These are phyloP conservation scores for Aulographum hederae DNA, from an alignment of 2,329 filamentous ascomycete species.

Conservation along the genomic window DNA sequence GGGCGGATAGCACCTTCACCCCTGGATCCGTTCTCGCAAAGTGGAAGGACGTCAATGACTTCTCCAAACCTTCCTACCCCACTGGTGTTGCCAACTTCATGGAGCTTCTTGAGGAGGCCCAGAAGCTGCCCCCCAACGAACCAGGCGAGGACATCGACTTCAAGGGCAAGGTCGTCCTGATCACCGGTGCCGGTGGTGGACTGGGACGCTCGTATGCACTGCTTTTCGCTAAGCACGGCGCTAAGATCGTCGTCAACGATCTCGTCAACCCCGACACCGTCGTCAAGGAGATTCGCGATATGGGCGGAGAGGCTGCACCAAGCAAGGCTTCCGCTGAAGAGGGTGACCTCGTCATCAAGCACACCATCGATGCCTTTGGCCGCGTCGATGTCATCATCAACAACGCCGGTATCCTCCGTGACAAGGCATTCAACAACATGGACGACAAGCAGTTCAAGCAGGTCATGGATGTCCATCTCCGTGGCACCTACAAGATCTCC, in stretches of 20 bases:
- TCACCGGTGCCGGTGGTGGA: slow-evolving; percentile 76
- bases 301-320: slow-evolving; percentile 69
- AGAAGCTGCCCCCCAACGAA: slow-evolving; percentile 57
- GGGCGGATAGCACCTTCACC: slow-evolving; percentile 70
- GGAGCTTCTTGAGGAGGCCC: slow-evolving; percentile 62
- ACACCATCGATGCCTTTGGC: slow-evolving; percentile 72
- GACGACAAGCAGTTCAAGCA: slow-evolving; percentile 75
- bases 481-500: slow-evolving; percentile 82
- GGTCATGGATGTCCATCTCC: slow-evolving; percentile 71
- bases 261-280: slow-evolving; percentile 55
- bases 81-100: slow-evolving; percentile 78
- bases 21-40: slow-evolving; percentile 68
- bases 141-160: slow-evolving; percentile 61
- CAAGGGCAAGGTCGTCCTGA: slow-evolving; percentile 65
- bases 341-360: slow-evolving; percentile 69
- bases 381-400: slow-evolving; percentile 81
- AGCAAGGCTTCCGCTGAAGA: slow-evolving; percentile 82
- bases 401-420: slow-evolving; percentile 82
- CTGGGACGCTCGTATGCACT: slow-evolving; percentile 84
- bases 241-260: slow-evolving; percentile 77
- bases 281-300: slow-evolving; percentile 69
- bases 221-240: slow-evolving; percentile 67
- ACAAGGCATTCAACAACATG: slow-evolving; percentile 93
- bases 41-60: slow-evolving; percentile 71
- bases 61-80: slow-evolving; percentile 67